Evolutionary conservation across 2,329 filamentous ascomycete species (phyloP), one percentile per base, ranked within the genome.

Genomic region (Pezicula rhizophila): DNA sequence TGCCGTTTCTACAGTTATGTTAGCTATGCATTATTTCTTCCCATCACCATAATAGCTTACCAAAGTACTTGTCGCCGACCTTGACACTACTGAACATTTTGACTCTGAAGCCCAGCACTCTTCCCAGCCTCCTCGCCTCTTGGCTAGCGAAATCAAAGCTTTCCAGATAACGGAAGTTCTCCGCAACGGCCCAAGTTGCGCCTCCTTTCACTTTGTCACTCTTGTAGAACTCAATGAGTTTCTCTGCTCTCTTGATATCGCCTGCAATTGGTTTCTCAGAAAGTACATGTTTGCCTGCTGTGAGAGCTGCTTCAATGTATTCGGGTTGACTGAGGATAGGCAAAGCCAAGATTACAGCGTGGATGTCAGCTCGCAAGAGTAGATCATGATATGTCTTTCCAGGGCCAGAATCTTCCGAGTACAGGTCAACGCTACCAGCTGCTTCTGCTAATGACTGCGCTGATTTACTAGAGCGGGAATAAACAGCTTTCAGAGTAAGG

Each of bases 131-230:
- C 52, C 73, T 63, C 8, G 79, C 66, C 53, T 76, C 68, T 47
- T 72, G 57, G 0, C 69, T 67, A 0, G 73, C 84, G 57, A 76
- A 77, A 11, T 65, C 50, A 60, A 80, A 81, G 10, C 71, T 70
- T 26, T 76, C 70, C 48, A 78, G 65, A 68, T 81, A 89, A 45
- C 87, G 77, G 62, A 80, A 86, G 66, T 91, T 89, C 66, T 91
- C 87, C 0, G 84, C 87, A 3, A 91, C 75, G 12, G 72, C 72
- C 67, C 81, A 80, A 5, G 74, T 75, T 18, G 63, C 61, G 6
- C 61, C 66, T 41, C 48, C 55, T 18, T 61, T 60, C 41, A 66
- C 59, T 49, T 70, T 68, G 33, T 56, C 57, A 15, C 64, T 54
- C 11, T 67, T 54, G 51, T 74, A 76, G 65, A 70, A 77, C 6